A percentile compares a stretch with the other conserved stretches of the same genome.
Evolutionary conservation across 1,284 basidiomycete genomes (phyloP).

Genomic region (Sparassis latifolia): DNA sequence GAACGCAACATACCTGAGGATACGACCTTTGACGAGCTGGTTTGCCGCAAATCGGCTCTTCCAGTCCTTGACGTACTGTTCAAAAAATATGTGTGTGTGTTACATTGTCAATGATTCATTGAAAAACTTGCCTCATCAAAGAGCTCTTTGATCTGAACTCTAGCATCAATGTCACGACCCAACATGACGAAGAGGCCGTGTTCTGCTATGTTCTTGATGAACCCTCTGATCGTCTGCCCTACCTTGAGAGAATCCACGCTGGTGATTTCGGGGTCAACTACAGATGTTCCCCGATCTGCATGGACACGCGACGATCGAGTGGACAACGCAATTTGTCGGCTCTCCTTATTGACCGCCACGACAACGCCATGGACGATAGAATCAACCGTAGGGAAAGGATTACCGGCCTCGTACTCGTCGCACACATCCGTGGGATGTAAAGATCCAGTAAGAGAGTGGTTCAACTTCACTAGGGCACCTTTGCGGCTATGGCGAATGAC

Average conservation of each 20-base stretch:
- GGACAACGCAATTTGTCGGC: slow-evolving; percentile 72
- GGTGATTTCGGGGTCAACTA: slow-evolving; percentile 70
- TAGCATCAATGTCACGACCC: slow-evolving; percentile 78
- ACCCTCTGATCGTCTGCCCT: slow-evolving; percentile 77
- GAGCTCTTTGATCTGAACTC: slow-evolving; percentile 91
- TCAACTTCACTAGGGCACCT: slow-evolving; percentile 74
- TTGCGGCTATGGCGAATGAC: slow-evolving; percentile 63
- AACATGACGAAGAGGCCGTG: slow-evolving; percentile 90
- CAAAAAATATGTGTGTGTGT: background rate
- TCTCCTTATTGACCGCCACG: slow-evolving; percentile 57
- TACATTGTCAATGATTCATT: background rate
- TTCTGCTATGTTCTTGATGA: slow-evolving; percentile 83
- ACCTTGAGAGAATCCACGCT: slow-evolving; percentile 60
- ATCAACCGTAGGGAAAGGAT: slow-evolving; percentile 57
- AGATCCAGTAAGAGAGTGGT: slow-evolving; percentile 62
- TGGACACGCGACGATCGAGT: slow-evolving; percentile 69
- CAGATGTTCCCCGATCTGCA: slow-evolving; percentile 37
- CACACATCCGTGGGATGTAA: slow-evolving; percentile 76
- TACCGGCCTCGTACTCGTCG: slow-evolving; percentile 69
- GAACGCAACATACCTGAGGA: slow-evolving; percentile 51
- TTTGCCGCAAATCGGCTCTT: slow-evolving; percentile 74
- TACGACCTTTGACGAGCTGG: slow-evolving; percentile 83
- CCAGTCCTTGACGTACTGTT: slow-evolving; percentile 93
- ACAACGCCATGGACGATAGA: slow-evolving; percentile 68
- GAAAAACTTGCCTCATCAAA: slow-evolving; percentile 70